A percentile compares a stretch with the other conserved stretches of the same genome.
Evolutionary conservation across 768 basidiomycete species (phyloP).

Genomic region (Kwoniella bestiolae): DNA sequence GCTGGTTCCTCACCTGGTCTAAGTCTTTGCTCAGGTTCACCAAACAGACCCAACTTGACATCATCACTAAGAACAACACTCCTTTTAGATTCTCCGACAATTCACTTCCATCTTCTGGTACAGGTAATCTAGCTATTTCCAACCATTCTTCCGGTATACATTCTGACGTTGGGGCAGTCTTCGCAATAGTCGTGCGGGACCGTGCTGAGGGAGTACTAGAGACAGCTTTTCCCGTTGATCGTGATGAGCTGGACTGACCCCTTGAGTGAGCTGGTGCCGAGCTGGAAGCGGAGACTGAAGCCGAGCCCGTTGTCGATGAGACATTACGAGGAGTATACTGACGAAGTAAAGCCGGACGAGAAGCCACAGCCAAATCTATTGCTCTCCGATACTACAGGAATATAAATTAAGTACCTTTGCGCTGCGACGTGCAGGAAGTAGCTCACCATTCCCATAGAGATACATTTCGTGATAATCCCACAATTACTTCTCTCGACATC

Average conservation of each 20-base stretch:
- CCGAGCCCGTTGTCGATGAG: not conserved
- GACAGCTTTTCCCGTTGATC: slow-evolving; percentile 1
- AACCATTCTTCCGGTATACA: slow-evolving; percentile 24
- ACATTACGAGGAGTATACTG: slow-evolving; percentile 19
- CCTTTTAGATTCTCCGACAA: slow-evolving; percentile 15
- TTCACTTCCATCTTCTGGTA: not conserved
- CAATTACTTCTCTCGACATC: slow-evolving; percentile 41
- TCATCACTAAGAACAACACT: slow-evolving; percentile 28
- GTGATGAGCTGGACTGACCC: not conserved
- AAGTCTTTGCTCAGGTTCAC: slow-evolving; percentile 6
- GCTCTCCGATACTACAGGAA: slow-evolving; percentile 27
- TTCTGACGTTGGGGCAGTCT: not conserved
- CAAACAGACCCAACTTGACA: slow-evolving; percentile 32
- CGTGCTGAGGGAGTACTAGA: not conserved
- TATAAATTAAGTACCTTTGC: too few species aligned
- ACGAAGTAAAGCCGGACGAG: slow-evolving; percentile 22
- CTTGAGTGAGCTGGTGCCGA: not conserved
- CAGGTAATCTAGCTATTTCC: slow-evolving; percentile 20
- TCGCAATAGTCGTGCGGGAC: not conserved
- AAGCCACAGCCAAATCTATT: slow-evolving; percentile 22
- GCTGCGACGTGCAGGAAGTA: too few species aligned
- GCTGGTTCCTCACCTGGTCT: slow-evolving; percentile 8
- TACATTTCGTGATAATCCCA: slow-evolving; percentile 27
- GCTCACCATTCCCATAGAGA: slow-evolving; percentile 45
- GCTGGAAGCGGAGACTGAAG: not conserved